Evolutionary conservation across 202 grass and related monocot genomes (phyloP).

Genomic region (Cymbopogon flexuosus): DNA sequence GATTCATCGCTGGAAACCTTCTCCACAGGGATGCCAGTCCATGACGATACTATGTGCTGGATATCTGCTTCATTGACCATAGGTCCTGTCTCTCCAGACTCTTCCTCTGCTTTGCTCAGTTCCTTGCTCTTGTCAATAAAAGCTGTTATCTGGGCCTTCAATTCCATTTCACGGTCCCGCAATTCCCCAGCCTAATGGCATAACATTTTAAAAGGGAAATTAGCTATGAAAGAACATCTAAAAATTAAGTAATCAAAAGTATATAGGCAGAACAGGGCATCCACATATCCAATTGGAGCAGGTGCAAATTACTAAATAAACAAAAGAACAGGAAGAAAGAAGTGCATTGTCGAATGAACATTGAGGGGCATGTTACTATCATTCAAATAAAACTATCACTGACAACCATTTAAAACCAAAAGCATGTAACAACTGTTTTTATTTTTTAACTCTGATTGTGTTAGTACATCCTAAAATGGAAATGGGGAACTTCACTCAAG

Average conservation of each 20-base stretch:
- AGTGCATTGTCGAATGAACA: background rate
- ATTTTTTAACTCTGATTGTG: constrained; percentile 2
- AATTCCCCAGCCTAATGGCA: constrained; percentile 54
- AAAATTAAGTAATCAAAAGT: background rate
- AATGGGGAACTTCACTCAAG: background rate
- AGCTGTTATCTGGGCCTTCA: constrained; percentile 61
- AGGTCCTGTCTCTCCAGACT: constrained; percentile 54
- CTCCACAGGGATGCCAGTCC: constrained; percentile 77
- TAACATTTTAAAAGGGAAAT: background rate
- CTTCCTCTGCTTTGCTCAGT: constrained; percentile 63
- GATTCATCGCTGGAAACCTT: constrained; percentile 74
- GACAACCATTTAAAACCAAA: background rate
- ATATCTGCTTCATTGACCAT: constrained; percentile 70
- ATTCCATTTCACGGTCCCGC: constrained; percentile 59
- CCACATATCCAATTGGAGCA: background rate
- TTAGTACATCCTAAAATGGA: background rate
- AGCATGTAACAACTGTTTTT: background rate
- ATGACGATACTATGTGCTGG: constrained; percentile 75
- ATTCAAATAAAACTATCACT: background rate
- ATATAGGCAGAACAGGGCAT: background rate
- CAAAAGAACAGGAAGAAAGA: background rate
- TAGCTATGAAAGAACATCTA: constrained; percentile 1
- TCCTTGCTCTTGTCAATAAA: constrained; percentile 75
- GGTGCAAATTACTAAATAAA: background rate
- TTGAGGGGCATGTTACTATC: constrained; percentile 6